Evolutionary conservation across 495 filamentous ascomycete genomes (phyloP).

Genomic region (Tuber brumale): DNA sequence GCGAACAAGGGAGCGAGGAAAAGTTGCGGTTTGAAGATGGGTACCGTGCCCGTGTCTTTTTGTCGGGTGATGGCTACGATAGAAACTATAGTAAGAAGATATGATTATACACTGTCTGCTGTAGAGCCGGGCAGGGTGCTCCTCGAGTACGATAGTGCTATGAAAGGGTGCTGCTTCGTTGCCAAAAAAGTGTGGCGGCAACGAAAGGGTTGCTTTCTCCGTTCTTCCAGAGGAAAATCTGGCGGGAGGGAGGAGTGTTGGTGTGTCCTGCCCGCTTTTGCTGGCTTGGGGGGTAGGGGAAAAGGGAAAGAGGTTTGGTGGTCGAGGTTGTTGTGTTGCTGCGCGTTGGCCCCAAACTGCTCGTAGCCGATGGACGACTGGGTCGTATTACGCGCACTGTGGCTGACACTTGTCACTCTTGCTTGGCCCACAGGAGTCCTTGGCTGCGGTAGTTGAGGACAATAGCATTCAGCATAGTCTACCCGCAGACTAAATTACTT

Average conservation of each 20-base stretch:
- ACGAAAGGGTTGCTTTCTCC: not conserved
- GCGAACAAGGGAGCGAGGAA: constrained; percentile 6
- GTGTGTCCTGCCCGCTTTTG: not conserved
- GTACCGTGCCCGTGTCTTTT: not conserved
- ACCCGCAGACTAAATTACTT: too few relatives aligned
- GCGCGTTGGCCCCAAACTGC: not conserved
- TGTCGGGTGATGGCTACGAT: not conserved
- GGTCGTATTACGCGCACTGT: not conserved
- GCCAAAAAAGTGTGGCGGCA: constrained; percentile 1
- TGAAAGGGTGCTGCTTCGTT: not conserved
- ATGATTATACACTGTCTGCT: too few relatives aligned
- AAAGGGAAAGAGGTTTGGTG: not conserved
- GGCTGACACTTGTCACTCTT: not conserved
- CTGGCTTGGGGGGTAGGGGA: not conserved
- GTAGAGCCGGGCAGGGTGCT: too few relatives aligned
- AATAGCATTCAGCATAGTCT: too few relatives aligned
- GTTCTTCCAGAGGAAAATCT: not conserved
- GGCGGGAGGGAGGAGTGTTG: not conserved
- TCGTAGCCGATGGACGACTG: not conserved
- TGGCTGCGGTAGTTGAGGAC: too few relatives aligned
- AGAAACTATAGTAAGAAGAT: too few relatives aligned
- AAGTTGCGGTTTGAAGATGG: not conserved
- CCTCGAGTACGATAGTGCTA: not conserved
- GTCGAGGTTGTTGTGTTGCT: not conserved
- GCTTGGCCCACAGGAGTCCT: too few relatives aligned